Evolutionary conservation across 805 yeast genomes (phyloP).

Genomic region (Myxozyma vanderwaltii): DNA sequence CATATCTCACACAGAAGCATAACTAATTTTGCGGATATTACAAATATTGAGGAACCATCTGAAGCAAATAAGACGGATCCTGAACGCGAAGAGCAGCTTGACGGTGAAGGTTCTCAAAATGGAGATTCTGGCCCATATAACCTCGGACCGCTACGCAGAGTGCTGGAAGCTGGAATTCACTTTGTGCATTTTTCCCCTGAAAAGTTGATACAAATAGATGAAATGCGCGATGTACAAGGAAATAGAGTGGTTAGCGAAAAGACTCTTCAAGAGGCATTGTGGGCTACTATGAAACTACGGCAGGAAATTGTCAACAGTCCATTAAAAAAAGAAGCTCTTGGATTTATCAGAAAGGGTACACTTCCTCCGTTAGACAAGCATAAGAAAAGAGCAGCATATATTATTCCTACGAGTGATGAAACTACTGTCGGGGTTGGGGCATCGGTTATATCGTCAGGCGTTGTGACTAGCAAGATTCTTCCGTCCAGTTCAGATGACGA

Average conservation of each 20-base stretch:
- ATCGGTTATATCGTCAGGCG: conserved; percentile 32
- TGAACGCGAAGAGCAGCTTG: neutral
- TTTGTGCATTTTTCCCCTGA: conserved; percentile 55
- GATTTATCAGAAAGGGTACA: conserved; percentile 7
- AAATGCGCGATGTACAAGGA: conserved; percentile 45
- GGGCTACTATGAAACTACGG: conserved; percentile 52
- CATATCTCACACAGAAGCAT: neutral
- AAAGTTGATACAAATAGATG: conserved; percentile 50
- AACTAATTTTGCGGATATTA: too few species aligned
- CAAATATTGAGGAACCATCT: neutral
- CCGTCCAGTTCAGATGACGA: neutral
- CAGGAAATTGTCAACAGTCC: conserved; percentile 44
- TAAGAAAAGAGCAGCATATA: conserved; percentile 11
- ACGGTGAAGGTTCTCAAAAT: neutral
- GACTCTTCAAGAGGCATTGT: conserved; percentile 51
- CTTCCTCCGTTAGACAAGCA: neutral
- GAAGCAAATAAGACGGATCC: neutral
- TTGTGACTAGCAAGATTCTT: neutral
- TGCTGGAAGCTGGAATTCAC: conserved; percentile 49
- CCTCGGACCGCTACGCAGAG: conserved; percentile 38
- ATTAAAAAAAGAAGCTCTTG: conserved; percentile 1
- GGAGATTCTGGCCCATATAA: neutral
- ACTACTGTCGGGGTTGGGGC: conserved; percentile 52
- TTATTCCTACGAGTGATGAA: conserved; percentile 48
- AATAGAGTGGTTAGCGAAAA: conserved; percentile 46